These are phyloP conservation scores for Gynochthodes officinalis DNA, from an alignment of 257 asterid species.

Conservation along the genomic window DNA sequence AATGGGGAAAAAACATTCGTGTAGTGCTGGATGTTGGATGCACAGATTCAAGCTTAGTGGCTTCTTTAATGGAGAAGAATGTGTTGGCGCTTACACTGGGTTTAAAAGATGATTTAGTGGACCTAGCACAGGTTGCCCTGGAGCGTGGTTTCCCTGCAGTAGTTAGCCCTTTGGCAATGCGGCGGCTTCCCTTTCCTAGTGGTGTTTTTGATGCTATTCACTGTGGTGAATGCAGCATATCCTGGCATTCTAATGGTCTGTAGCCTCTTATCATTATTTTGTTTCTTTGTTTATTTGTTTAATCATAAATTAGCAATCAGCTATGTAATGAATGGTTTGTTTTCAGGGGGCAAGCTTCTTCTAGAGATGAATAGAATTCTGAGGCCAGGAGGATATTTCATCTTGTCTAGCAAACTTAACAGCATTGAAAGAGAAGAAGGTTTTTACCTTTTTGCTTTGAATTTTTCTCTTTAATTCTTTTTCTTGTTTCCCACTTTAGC, in stretches of 20 bases:
- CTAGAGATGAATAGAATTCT: conserved; percentile 87
- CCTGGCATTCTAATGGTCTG: conserved; percentile 90
- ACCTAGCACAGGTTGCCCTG: conserved; percentile 80
- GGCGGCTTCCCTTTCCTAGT: conserved; percentile 90
- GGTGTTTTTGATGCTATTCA: conserved; percentile 90
- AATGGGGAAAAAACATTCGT: conserved; percentile 94
- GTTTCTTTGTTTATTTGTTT: conserved; percentile 18
- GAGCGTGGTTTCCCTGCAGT: conserved; percentile 94
- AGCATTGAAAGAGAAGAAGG: conserved; percentile 93
- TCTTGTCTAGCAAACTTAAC: conserved; percentile 65
- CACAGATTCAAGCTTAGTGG: conserved; percentile 77
- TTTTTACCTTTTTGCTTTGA: conserved; percentile 29
- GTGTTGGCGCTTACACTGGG: conserved; percentile 80
- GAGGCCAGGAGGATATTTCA: conserved; percentile 97
- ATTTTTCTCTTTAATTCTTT: too few relatives aligned
- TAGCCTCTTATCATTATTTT: conserved; percentile 15
- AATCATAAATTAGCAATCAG: conserved; percentile 2
- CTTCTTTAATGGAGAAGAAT: conserved; percentile 66
- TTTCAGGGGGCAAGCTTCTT: conserved; percentile 85
- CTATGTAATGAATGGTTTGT: background rate
- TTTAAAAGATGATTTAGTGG: conserved; percentile 80
- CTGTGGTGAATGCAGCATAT: conserved; percentile 68
- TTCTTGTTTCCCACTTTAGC: conserved; percentile 2
- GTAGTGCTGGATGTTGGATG: conserved; percentile 83
- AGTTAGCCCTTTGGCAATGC: conserved; percentile 66